Evolutionary conservation across 306 rosid species (phyloP).

Genomic region (Psophocarpus tetragonolobus): DNA sequence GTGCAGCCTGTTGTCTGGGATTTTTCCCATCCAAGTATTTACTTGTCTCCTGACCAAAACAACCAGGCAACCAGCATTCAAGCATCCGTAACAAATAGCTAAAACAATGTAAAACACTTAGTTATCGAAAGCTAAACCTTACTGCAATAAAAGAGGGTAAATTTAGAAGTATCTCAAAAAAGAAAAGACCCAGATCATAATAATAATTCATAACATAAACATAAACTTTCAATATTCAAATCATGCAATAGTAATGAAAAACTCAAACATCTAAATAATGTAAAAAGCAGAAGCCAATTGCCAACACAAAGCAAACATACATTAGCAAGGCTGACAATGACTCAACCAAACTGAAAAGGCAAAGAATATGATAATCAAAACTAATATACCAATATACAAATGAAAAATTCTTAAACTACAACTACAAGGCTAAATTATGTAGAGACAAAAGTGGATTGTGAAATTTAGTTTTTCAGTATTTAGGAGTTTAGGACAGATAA

Average conservation of each 20-base stretch:
- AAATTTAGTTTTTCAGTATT: not conserved
- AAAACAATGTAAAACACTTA: conserved; percentile 8
- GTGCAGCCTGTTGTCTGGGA: conserved; percentile 38
- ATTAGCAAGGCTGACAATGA: conserved; percentile 24
- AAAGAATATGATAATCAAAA: not conserved
- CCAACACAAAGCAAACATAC: conserved; percentile 12
- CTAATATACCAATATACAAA: not conserved
- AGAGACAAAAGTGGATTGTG: not conserved
- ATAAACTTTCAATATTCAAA: too few species aligned
- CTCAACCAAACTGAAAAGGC: conserved; percentile 20
- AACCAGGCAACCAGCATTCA: conserved; percentile 38
- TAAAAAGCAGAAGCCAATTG: not conserved
- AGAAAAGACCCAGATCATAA: conserved; percentile 1
- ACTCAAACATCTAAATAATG: conserved; percentile 3
- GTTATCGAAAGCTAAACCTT: not conserved
- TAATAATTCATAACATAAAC: not conserved
- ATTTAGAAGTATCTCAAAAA: not conserved
- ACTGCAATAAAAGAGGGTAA: not conserved
- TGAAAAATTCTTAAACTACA: conserved; percentile 23
- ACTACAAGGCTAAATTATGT: not conserved
- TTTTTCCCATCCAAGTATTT: conserved; percentile 50
- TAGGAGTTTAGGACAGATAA: conserved; percentile 6
- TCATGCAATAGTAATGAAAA: conserved; percentile 17
- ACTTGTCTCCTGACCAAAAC: conserved; percentile 62
- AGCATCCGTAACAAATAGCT: conserved; percentile 32